Base-by-base conservation (phyloP, 2,329 filamentous ascomycete species). In the Trichophyton benhamiae region DNA sequence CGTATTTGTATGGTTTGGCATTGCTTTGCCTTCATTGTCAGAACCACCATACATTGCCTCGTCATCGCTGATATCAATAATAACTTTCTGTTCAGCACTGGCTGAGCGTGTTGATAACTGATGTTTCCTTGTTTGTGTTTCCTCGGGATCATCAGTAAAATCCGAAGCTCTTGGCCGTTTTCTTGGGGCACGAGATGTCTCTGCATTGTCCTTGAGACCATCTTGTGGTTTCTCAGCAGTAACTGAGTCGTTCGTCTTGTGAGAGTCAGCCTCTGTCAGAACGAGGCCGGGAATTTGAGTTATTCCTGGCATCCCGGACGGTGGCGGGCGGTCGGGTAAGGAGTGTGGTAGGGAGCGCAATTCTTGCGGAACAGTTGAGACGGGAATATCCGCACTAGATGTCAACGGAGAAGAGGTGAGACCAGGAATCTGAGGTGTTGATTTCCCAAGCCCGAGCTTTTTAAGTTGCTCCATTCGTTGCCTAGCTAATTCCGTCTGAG, bases 51-150 rank as follows among this genome's bases (percentile, higher is more conserved):
- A 64, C 59, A 67, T 63, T 38, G 62, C 61, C 55, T 87, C 84
- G 65, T 86, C 83, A 30, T 95, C 91, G 69, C 89, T 95, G 44
- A 95, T 86, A 65, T 95, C 84, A 66, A 96, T 95, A 44, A 96
- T 82, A 59, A 95, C 82, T 2, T 81, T 81, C 58, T 84, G 79
- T 25, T 86, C 79, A 59, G 81, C 76, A 25, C 79, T 62, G 5
- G 63, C 60, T 3, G 36, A 52, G n/a, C 60, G 58, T 25, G 59
- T 78, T 52, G 85, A 82, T 11, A 82, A 82, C 67, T 86, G 85
- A 3, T 83, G 81, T 57, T 86, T 83, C 67, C 88, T 88, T 15
- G 73, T 67, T 11, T 75, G 69, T 41, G 67, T 25, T 20, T 61
- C 67, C 0, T 77, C 74, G 20, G 78, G 76, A n/a, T 83, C 81